A percentile compares a stretch with the other conserved stretches of the same genome.
These are phyloP conservation scores for Carallia pectinifolia DNA, from an alignment of 345 rosid species.

Conservation along the genomic window DNA sequence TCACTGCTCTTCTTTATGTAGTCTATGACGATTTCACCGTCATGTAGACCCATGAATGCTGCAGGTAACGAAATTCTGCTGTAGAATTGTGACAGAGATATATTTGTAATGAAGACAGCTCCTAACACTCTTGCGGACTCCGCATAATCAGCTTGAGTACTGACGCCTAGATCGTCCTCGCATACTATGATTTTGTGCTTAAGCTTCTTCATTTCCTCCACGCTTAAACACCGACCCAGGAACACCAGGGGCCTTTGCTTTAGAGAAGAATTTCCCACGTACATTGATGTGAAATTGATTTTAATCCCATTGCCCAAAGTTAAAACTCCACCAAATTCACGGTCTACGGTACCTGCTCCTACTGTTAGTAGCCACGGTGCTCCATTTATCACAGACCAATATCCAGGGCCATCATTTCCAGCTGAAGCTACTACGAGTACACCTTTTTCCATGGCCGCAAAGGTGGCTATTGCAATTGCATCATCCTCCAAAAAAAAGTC, in stretches of 20 bases:
- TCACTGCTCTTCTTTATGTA: constrained; percentile 24
- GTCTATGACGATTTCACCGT: constrained; percentile 27
- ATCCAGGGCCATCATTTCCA: constrained; percentile 40
- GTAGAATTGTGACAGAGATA: constrained; percentile 21
- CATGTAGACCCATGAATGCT: constrained; percentile 25
- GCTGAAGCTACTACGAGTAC: constrained; percentile 47
- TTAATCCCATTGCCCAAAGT: constrained; percentile 27
- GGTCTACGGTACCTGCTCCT: constrained; percentile 39
- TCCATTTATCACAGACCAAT: constrained; percentile 34
- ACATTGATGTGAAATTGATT: constrained; percentile 29
- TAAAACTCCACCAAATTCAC: constrained; percentile 32
- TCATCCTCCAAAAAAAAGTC: constrained; percentile 27
- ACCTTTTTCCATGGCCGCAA: constrained; percentile 38
- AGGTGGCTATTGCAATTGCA: constrained; percentile 40
- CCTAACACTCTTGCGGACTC: constrained; percentile 32
- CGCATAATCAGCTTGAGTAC: constrained; percentile 25
- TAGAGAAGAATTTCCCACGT: constrained; percentile 32
- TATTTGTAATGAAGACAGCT: constrained; percentile 33
- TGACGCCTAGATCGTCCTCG: constrained; percentile 22
- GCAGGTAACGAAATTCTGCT: constrained; percentile 31
- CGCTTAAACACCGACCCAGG: constrained; percentile 33
- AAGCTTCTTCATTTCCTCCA: constrained; percentile 25
- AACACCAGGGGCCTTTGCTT: constrained; percentile 20
- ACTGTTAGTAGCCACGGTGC: constrained; percentile 46
- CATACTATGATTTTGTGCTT: constrained; percentile 36